phyloP scores from a whole-genome alignment of 345 rosid genomes.

The Rhodamnia rubescens region DNA sequence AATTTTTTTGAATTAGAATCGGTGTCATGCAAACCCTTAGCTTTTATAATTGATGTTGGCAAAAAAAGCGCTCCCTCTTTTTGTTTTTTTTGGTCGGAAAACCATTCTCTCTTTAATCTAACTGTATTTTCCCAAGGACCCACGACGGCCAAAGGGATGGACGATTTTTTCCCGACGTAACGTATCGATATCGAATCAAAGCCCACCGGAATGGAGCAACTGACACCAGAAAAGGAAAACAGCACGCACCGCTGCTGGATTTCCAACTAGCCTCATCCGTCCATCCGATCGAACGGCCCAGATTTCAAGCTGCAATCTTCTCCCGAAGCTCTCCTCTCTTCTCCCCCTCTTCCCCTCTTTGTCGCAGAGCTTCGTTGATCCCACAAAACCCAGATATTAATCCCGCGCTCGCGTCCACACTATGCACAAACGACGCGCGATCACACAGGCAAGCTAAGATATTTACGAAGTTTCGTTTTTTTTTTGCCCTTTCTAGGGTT shows the following conservation, averaged over 20 bases:
- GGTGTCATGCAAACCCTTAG: no score
- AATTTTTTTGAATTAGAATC: no score
- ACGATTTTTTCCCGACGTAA: not conserved
- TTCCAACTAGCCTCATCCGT: not conserved
- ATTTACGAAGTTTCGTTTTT: not conserved
- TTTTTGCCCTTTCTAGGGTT: not conserved
- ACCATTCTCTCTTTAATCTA: no score
- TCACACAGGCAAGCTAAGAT: not conserved
- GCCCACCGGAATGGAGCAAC: not conserved
- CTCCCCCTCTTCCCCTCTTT: not conserved
- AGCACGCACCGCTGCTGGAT: not conserved
- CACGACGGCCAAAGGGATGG: not conserved
- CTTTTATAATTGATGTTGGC: no score
- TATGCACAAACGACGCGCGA: not conserved
- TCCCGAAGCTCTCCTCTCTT: not conserved
- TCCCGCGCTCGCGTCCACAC: not conserved
- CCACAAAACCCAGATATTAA: not conserved
- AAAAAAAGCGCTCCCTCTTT: no score
- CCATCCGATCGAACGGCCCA: not conserved
- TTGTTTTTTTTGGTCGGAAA: no score
- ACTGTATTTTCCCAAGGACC: not conserved
- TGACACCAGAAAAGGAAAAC: not conserved
- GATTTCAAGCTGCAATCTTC: not conserved
- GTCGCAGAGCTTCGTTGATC: not conserved
- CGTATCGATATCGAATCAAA: not conserved